These are phyloP conservation scores for Xylariaceae sp. DNA, from an alignment of 2,329 filamentous ascomycete genomes.

Conservation along the genomic window DNA sequence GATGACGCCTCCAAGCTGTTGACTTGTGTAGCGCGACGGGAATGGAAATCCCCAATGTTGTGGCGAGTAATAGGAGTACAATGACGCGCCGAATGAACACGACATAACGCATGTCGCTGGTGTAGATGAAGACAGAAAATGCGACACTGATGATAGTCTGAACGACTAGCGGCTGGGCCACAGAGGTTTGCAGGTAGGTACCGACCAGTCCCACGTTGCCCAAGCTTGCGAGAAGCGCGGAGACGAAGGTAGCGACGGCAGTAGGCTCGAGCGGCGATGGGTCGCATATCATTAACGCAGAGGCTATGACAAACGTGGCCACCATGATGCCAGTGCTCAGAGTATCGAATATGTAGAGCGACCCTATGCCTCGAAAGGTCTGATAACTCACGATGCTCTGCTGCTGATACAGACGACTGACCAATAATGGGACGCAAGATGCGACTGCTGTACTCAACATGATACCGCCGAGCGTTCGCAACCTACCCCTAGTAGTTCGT, in stretches of 20 bases:
- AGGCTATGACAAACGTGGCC: conserved; percentile 43
- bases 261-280: conserved; percentile 42
- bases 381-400: conserved; percentile 25
- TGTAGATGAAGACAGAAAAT: conserved; percentile 43
- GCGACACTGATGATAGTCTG: conserved; percentile 41
- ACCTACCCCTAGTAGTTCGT: conserved; percentile 44
- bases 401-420: conserved; percentile 29
- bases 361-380: conserved; percentile 37
- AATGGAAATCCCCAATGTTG: conserved; percentile 36
- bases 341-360: conserved; percentile 48
- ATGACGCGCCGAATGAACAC: conserved; percentile 42
- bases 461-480: conserved; percentile 45
- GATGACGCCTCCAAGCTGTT: conserved; percentile 38
- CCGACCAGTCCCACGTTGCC: conserved; percentile 39
- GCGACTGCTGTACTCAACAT: conserved; percentile 41
- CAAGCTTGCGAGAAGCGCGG: conserved; percentile 37
- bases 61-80: conserved; percentile 38
- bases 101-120: conserved; percentile 42
- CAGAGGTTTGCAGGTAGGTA: conserved; percentile 45
- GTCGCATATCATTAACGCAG: conserved; percentile 47
- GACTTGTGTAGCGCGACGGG: conserved; percentile 37
- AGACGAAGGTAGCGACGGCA: conserved; percentile 43
- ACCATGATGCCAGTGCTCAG: conserved; percentile 48
- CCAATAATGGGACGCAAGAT: conserved; percentile 37
- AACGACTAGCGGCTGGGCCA: conserved; percentile 35